A percentile compares a stretch with the other conserved stretches of the same genome.
These are phyloP conservation scores for Chlorella vulgaris DNA, from an alignment of 139 green algal genomes.

Conservation along the genomic window DNA sequence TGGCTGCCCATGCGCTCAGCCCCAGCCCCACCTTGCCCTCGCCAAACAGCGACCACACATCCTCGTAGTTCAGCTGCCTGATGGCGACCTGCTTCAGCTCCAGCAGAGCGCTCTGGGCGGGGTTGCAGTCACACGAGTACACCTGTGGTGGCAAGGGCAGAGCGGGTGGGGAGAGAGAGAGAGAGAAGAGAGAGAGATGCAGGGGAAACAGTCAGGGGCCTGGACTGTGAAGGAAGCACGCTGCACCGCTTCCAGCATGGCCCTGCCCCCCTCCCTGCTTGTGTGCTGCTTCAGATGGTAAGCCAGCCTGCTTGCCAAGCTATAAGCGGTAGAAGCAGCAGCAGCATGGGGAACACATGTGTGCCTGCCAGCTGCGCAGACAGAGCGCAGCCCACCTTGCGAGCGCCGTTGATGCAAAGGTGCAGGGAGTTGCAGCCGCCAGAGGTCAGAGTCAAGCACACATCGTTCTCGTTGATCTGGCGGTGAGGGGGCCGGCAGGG, in stretches of 20 bases:
- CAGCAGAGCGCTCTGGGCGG: constrained; percentile 91
- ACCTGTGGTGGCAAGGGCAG: constrained; percentile 56
- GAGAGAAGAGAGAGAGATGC: too few relatives aligned
- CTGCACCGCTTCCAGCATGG: too few relatives aligned
- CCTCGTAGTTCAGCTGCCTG: constrained; percentile 86
- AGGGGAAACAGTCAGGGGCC: too few relatives aligned
- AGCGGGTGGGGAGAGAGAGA: too few relatives aligned
- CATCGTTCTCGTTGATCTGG: constrained; percentile 88
- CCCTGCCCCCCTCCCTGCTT: too few relatives aligned
- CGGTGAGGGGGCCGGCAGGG: constrained; percentile 37
- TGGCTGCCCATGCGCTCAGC: not conserved
- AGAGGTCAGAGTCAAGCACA: constrained; percentile 93
- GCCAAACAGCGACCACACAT: constrained; percentile 92
- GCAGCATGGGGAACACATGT: too few relatives aligned
- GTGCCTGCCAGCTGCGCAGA: too few relatives aligned
- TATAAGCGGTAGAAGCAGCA: too few relatives aligned
- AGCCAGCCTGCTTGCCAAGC: too few relatives aligned
- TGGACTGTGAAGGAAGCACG: too few relatives aligned
- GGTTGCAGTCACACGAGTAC: constrained; percentile 97
- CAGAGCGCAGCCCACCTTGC: constrained; percentile 62
- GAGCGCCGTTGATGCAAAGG: constrained; percentile 83
- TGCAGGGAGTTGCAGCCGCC: constrained; percentile 98
- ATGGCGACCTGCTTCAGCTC: constrained; percentile 94
- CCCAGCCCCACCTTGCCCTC: constrained; percentile 51
- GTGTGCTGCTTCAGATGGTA: too few relatives aligned